Evolutionary conservation across 2,329 filamentous ascomycete species (phyloP).

Genomic region (Aspergillus sojae): DNA sequence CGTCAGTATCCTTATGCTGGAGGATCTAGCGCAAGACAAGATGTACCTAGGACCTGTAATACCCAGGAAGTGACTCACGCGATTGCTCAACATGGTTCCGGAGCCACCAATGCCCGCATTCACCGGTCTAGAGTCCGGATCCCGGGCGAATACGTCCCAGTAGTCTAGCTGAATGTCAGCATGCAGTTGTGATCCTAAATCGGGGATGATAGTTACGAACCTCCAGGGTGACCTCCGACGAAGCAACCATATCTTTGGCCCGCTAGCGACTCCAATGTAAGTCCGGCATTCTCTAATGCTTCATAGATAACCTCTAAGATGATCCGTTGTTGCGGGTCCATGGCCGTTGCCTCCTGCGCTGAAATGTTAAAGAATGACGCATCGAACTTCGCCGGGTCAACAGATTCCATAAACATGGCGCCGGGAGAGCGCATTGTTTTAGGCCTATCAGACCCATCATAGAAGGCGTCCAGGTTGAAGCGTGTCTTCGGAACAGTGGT

Average conservation of each 20-base stretch:
- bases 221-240: slow-evolving; percentile 11
- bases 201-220: not conserved
- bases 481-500: slow-evolving; percentile 5
- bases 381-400: slow-evolving; percentile 14
- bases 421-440: slow-evolving; percentile 10
- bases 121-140: slow-evolving; percentile 2
- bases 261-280: slow-evolving; percentile 9
- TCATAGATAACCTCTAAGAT: slow-evolving; percentile 15
- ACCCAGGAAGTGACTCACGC: slow-evolving; percentile 7
- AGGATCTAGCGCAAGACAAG: not conserved
- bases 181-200: fast-evolving
- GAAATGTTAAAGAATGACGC: slow-evolving; percentile 18
- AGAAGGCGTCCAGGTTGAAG: slow-evolving; percentile 8
- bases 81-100: slow-evolving; percentile 9
- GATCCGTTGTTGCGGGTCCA: slow-evolving; percentile 17
- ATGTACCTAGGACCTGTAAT: slow-evolving; percentile 6
- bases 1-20: not conserved
- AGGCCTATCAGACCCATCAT: slow-evolving; percentile 10
- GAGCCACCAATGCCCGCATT: slow-evolving; percentile 3
- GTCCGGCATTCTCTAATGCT: slow-evolving; percentile 10
- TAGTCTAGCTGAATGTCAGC: not conserved
- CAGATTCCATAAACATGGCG: slow-evolving; percentile 16
- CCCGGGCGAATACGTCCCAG: slow-evolving; percentile 6
- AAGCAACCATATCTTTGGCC: slow-evolving; percentile 11
- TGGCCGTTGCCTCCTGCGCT: slow-evolving; percentile 12